Evolutionary conservation across 1,284 basidiomycete genomes (phyloP).

Genomic region (Trametes polyzona): DNA sequence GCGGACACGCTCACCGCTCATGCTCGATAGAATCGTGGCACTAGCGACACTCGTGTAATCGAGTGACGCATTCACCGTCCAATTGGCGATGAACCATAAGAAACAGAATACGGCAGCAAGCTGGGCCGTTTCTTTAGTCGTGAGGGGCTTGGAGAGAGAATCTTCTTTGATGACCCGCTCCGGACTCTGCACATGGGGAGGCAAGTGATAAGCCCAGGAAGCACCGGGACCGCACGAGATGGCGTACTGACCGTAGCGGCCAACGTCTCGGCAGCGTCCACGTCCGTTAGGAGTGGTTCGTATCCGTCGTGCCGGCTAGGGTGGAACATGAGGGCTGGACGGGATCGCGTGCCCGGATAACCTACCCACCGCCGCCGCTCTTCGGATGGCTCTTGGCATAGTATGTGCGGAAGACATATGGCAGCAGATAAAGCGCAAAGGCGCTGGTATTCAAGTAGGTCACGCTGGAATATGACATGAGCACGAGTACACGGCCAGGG

Average conservation of each 20-base stretch:
- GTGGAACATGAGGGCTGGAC: slow-evolving; percentile 7
- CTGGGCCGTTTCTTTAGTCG: slow-evolving; percentile 70
- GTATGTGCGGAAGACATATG: slow-evolving; percentile 55
- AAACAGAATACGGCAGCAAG: slow-evolving; percentile 82
- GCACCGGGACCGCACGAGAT: not conserved
- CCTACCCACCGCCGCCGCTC: slow-evolving; percentile 22
- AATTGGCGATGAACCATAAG: slow-evolving; percentile 93
- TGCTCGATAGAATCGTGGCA: slow-evolving; percentile 86
- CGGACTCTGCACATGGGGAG: slow-evolving; percentile 14
- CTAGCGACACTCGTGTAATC: slow-evolving; percentile 90
- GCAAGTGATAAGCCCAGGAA: not conserved
- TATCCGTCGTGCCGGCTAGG: slow-evolving; percentile 38
- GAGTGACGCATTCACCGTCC: slow-evolving; percentile 82
- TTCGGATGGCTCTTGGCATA: slow-evolving; percentile 29
- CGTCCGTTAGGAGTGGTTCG: slow-evolving; percentile 40
- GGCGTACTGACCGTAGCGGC: slow-evolving; percentile 18
- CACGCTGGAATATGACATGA: slow-evolving; percentile 49
- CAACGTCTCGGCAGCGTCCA: slow-evolving; percentile 30
- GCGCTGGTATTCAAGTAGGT: slow-evolving; percentile 90
- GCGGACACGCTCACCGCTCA: slow-evolving; percentile 72
- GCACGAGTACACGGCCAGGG: not conserved
- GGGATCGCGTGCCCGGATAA: not conserved
- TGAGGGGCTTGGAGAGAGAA: slow-evolving; percentile 52
- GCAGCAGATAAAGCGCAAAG: slow-evolving; percentile 90
- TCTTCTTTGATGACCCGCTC: slow-evolving; percentile 18